Conservation (phyloP, 108 stramenopile genomes). For the Skeletonema grethae region DNA sequence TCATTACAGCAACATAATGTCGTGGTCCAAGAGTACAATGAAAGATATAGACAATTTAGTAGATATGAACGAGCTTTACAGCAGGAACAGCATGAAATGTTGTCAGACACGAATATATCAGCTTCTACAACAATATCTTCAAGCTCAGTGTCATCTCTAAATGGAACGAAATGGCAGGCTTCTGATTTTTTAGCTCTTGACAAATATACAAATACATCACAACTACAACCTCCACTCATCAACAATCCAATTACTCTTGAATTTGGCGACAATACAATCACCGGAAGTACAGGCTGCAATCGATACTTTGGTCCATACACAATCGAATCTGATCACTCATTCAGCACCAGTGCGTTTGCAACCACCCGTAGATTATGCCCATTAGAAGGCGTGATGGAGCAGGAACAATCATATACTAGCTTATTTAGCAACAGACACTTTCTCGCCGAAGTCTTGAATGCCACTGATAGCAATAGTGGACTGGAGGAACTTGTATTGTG, state of each 20-base stretch:
- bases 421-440: slow-evolving; percentile 4
- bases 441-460: slow-evolving; percentile 6
- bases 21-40: slow-evolving; percentile 20
- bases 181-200: background rate
- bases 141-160: background rate
- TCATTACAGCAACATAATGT: slow-evolving; percentile 4
- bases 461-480: background rate
- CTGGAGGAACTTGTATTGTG: slow-evolving; percentile 5
- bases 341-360: background rate
- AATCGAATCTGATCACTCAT: background rate
- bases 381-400: slow-evolving; percentile 16
- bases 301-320: slow-evolving; percentile 3
- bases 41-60: slow-evolving; percentile 14
- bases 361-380: slow-evolving; percentile 3
- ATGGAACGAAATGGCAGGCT: slow-evolving; percentile 9
- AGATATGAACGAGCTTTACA: slow-evolving; percentile 13
- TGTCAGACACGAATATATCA: background rate
- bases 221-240: background rate
- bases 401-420: slow-evolving; percentile 5
- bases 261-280: background rate
- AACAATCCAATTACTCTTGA: slow-evolving; percentile 19
- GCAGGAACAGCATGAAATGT: background rate
- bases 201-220: background rate
- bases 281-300: slow-evolving; percentile 18
- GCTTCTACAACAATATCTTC: background rate